phyloP scores from a whole-genome alignment of 495 filamentous ascomycete genomes.

The Hypoxylon perforatum region DNA sequence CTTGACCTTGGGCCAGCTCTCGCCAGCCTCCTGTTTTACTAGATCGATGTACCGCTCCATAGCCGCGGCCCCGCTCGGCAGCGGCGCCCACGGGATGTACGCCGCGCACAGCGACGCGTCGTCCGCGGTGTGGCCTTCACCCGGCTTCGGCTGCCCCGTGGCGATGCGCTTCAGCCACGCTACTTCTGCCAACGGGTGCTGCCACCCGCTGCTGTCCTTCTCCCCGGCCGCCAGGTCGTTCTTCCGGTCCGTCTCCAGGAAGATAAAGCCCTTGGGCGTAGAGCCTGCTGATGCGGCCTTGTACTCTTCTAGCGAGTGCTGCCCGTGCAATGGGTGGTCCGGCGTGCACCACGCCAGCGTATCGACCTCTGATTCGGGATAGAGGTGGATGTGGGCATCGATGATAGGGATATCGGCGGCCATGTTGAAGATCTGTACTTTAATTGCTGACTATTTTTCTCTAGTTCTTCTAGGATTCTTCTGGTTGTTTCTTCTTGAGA shows the following conservation, averaged over 20 bases:
- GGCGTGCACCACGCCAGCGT: conserved; percentile 73
- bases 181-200: conserved; percentile 74
- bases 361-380: conserved; percentile 69
- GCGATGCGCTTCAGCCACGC: conserved; percentile 72
- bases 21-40: conserved; percentile 62
- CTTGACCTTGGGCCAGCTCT: conserved; percentile 59
- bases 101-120: conserved; percentile 69
- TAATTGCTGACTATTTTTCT: neutral
- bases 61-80: conserved; percentile 66
- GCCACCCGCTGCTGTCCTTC: conserved; percentile 58
- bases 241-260: conserved; percentile 83
- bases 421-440: conserved; percentile 26
- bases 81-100: conserved; percentile 84
- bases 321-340: conserved; percentile 64
- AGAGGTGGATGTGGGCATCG: conserved; percentile 92
- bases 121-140: conserved; percentile 66
- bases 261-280: conserved; percentile 72
- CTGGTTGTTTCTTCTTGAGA: conserved; percentile 1
- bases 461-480: neutral
- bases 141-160: conserved; percentile 62
- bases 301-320: conserved; percentile 73
- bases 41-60: conserved; percentile 62
- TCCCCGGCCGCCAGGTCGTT: conserved; percentile 63
- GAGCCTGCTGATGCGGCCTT: conserved; percentile 46
- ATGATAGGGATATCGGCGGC: conserved; percentile 62